Evolutionary conservation across 2,329 filamentous ascomycete species (phyloP), one percentile per base, ranked within the genome.

Genomic region (Mycogone perniciosa): DNA sequence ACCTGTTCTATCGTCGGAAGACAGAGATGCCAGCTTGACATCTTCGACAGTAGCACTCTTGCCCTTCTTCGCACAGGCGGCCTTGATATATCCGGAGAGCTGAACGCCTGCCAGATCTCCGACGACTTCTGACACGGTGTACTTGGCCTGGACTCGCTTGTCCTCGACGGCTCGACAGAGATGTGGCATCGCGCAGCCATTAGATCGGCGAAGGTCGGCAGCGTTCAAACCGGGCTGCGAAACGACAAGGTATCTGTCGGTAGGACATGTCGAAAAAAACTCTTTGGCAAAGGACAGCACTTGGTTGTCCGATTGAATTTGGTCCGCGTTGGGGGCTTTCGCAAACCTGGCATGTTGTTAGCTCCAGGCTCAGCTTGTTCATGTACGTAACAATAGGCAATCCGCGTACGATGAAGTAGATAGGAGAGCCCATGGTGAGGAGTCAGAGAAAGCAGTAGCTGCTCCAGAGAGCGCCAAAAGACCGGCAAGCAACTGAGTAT

Each of bases 361-460:
- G 46, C 34, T 41, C 30, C 42, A 27, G 44, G 41, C 34, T 48
- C 31, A 46, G 51, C 48, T 43, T 46, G 13, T 27, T 45, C 44
- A 40, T 39, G 34, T 20, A 30, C 13, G 39, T 11, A n/a, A 38
- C 34, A 27, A 34, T 39, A 30, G 13, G 34, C 51, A 50, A 55
- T 49, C 54, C 48, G 64, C 85, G 62, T 84, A 96, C 91, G 84
- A 75, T 56, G 86, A 80, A 42, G 86, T 92, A 31, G 92, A 96
- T 67, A 95, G 85, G 58, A 96, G 73, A 65, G 96, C 80, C 69
- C 96, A 93, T 13, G 93, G 92, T 49, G 89, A 91, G 2, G 91
- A 89, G 69, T 96, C 86, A 56, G 81, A 83, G 67, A 96, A 93
- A 29, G 89, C 91, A 55, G 82, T 73, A 41, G 77, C 82, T 27